phyloP scores from a whole-genome alignment of 352 stramenopile genomes.

The Phytophthora citricola region DNA sequence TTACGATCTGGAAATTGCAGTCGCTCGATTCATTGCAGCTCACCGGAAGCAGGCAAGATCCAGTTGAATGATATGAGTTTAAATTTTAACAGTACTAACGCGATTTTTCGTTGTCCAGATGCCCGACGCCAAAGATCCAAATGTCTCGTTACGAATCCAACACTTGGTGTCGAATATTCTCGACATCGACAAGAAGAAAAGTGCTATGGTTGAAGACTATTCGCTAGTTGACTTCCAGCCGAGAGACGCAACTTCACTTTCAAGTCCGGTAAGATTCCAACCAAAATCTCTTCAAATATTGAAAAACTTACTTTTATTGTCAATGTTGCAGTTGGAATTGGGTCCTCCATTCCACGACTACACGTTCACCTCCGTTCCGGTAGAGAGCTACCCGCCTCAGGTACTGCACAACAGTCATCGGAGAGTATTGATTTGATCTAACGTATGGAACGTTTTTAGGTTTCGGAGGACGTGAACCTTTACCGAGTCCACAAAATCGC shows the following conservation, averaged over 20 bases:
- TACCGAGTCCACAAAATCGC: conserved; percentile 81
- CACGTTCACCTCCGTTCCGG: conserved; percentile 65
- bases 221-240: conserved; percentile 77
- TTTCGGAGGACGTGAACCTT: conserved; percentile 75
- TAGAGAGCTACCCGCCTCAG: conserved; percentile 85
- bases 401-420: conserved; percentile 23
- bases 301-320: neutral
- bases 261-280: conserved; percentile 48
- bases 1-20: conserved; percentile 79
- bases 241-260: conserved; percentile 65
- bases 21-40: conserved; percentile 76
- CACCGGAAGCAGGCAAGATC: conserved; percentile 59
- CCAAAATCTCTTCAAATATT: too few species aligned
- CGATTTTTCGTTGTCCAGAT: conserved; percentile 42
- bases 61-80: neutral
- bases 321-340: conserved; percentile 55
- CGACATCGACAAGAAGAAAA: conserved; percentile 76
- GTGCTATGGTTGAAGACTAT: conserved; percentile 70
- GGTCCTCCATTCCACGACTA: conserved; percentile 77
- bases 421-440: neutral
- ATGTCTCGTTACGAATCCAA: conserved; percentile 71
- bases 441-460: conserved; percentile 23
- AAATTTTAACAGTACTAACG: neutral
- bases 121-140: conserved; percentile 56
- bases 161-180: conserved; percentile 79